Evolutionary conservation across 2,329 filamentous ascomycete species (phyloP), one percentile per base, ranked within the genome.

Genomic region (Neoarthrinium moseri): DNA sequence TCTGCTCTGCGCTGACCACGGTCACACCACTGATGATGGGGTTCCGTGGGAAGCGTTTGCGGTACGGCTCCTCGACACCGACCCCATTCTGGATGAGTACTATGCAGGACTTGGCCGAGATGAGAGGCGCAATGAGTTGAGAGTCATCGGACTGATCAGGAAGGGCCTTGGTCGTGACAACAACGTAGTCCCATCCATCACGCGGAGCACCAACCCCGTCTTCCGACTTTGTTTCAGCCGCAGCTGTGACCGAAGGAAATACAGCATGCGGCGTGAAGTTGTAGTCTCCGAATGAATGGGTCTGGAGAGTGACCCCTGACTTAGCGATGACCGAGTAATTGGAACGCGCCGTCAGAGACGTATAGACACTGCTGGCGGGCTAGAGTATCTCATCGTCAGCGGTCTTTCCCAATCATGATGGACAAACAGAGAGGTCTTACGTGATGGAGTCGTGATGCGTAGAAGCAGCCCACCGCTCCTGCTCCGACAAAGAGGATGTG

Each of bases 401-500:
- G 17, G 5, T n/a, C n/a, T n/a, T n/a, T n/a, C n/a, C n/a, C n/a
- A n/a, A n/a, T n/a, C n/a, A n/a, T n/a, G n/a, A n/a, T n/a, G n/a
- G n/a, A n/a, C n/a, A n/a, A 17, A 29, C 17, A 8, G 4, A 34
- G 11, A 6, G 26, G 12, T 22, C 62, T 57, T 66, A 80, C 78
- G 54, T 79, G 71, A 54, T 86, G 82, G 13, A 88, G 73, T 18
- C 85, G 74, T 6, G 84, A 86, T 37, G 82, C 84, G 57, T 87
- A 88, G 69, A 88, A 88, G 45, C 83, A 85, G 45, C 85, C 85
- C 33, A 89, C 83, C 50, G 85, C 84, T 53, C 84, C 85, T 18
- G 84, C 84, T 59, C 85, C 84, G 48, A 87, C 78, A 54, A 88
- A 83, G 46, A 87, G 74, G 46, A 87, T 70, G 52, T 83, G 74